Conservation (phyloP, 176 grass and related monocot genomes). For the Eragrostis nindensis region DNA sequence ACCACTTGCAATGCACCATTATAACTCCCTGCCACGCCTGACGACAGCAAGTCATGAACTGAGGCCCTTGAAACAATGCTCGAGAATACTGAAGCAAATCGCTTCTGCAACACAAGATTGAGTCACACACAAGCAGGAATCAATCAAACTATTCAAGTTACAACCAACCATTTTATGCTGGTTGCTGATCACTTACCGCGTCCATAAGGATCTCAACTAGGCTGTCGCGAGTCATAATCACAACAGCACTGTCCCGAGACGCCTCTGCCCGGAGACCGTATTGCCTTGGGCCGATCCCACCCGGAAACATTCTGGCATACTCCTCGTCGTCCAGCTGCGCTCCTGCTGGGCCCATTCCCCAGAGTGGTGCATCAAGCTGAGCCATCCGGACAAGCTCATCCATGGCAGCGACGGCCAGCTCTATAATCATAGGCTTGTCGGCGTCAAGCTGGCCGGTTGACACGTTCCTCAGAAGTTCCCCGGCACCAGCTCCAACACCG, state of each 20-base stretch:
- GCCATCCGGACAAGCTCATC: slow-evolving; percentile 92
- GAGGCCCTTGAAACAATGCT: slow-evolving; percentile 80
- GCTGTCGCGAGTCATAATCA: slow-evolving; percentile 73
- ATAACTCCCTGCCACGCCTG: slow-evolving; percentile 79
- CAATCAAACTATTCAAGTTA: not conserved
- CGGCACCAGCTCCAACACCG: slow-evolving; percentile 32
- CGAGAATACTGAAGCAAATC: slow-evolving; percentile 74
- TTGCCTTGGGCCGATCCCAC: slow-evolving; percentile 69
- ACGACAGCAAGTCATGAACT: slow-evolving; percentile 67
- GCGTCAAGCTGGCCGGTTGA: slow-evolving; percentile 46
- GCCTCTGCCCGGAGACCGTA: slow-evolving; percentile 67
- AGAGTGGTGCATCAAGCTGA: slow-evolving; percentile 65
- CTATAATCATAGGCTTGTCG: slow-evolving; percentile 84
- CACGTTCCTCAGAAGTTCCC: slow-evolving; percentile 56
- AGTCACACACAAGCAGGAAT: not conserved
- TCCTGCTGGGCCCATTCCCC: slow-evolving; percentile 37
- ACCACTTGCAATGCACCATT: slow-evolving; percentile 94
- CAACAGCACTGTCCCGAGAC: slow-evolving; percentile 59
- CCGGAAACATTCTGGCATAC: slow-evolving; percentile 62
- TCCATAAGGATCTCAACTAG: slow-evolving; percentile 91
- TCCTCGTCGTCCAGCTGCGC: slow-evolving; percentile 73
- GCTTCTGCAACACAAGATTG: slow-evolving; percentile 43
- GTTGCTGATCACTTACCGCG: slow-evolving; percentile 40
- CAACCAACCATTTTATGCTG: not conserved
- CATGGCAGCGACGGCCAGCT: slow-evolving; percentile 89